phyloP scores from a whole-genome alignment of 495 filamentous ascomycete genomes.

The Aspergillus coremiiformis region DNA sequence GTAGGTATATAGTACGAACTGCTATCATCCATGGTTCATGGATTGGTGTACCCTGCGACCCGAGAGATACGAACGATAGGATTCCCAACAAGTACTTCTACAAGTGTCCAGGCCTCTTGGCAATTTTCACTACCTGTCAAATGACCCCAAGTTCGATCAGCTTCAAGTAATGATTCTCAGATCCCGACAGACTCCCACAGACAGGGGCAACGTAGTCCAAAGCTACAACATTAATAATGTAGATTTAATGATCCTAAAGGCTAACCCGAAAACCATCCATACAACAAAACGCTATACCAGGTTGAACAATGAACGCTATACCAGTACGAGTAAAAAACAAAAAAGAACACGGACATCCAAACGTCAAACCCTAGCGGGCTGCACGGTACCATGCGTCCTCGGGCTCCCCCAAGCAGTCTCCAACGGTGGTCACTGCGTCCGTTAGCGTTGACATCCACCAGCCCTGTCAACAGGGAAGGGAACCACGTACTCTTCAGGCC shows the following conservation, averaged over 20 bases:
- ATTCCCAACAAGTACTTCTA: neutral
- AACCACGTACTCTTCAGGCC: constrained; percentile 27
- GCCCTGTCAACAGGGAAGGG: neutral
- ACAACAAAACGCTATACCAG: neutral
- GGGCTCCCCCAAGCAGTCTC: constrained; percentile 65
- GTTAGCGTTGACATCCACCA: neutral
- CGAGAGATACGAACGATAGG: neutral
- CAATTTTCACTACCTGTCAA: neutral
- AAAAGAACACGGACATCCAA: neutral
- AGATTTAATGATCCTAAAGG: neutral
- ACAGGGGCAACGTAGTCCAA: neutral
- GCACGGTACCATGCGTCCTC: constrained; percentile 53
- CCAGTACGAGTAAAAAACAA: neutral
- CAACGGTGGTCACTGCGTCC: constrained; percentile 55
- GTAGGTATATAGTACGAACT: neutral
- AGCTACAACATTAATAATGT: neutral
- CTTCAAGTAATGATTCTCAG: neutral
- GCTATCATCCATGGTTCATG: neutral
- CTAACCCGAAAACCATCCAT: neutral
- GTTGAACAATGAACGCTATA: too few species aligned
- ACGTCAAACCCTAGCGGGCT: neutral
- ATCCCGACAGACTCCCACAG: neutral
- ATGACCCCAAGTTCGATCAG: neutral
- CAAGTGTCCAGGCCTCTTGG: neutral
- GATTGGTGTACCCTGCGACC: neutral